phyloP scores from a whole-genome alignment of 225 moss, liverwort and hornwort species.

The Pleurozium schreberi region DNA sequence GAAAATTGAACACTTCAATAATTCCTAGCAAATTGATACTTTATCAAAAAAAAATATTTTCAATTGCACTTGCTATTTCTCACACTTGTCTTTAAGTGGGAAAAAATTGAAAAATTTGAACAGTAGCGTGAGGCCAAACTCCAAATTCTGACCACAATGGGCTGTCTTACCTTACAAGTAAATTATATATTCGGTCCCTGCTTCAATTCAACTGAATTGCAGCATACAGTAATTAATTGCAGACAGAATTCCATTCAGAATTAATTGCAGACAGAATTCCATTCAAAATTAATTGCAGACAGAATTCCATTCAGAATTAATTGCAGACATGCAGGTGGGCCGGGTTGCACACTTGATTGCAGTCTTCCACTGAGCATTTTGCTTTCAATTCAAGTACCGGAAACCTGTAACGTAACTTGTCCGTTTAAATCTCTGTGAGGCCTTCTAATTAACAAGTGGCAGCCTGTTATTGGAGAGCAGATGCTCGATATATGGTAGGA shows the following conservation, averaged over 20 bases:
- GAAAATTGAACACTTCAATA: too few relatives aligned
- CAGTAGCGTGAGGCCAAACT: too few relatives aligned
- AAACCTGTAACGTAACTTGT: neutral
- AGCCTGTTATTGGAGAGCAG: neutral
- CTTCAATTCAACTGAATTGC: neutral
- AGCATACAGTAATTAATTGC: too few relatives aligned
- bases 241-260: too few relatives aligned
- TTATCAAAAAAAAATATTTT: too few relatives aligned
- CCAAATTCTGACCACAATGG: neutral
- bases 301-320: neutral
- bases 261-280: too few relatives aligned
- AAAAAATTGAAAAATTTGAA: too few relatives aligned
- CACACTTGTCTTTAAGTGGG: too few relatives aligned
- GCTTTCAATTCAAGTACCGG: neutral
- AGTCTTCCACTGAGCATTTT: neutral
- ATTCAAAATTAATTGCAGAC: neutral
- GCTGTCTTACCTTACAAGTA: neutral
- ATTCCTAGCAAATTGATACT: too few relatives aligned
- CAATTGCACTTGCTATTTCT: too few relatives aligned
- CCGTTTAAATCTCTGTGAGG: neutral
- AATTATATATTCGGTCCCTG: neutral
- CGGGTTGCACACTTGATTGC: neutral
- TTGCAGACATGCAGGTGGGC: neutral
- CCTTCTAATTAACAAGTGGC: neutral
- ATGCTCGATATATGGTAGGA: too few relatives aligned